Evolutionary conservation across 73 alveolate species (phyloP).

Genomic region (Effrenium voratum): DNA sequence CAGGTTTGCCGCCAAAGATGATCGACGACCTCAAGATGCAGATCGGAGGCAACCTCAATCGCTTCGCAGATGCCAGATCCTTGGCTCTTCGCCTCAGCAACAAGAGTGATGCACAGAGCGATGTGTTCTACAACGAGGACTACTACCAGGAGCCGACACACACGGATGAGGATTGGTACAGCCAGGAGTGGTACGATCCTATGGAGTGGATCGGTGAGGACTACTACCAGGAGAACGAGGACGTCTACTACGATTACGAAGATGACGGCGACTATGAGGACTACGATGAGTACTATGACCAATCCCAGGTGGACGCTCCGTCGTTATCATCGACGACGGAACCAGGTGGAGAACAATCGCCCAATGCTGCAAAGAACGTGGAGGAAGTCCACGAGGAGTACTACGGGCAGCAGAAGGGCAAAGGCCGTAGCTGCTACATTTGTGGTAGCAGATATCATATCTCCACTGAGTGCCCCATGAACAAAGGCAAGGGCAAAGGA

Average conservation of each 20-base stretch:
- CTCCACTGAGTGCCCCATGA: not conserved
- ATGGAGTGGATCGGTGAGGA: not conserved
- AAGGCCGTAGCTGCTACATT: not conserved
- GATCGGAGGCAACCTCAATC: not conserved
- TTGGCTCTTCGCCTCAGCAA: not conserved
- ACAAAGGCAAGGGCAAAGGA: not conserved
- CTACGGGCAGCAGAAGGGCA: not conserved
- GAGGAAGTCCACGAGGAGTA: not conserved
- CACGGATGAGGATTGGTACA: not conserved
- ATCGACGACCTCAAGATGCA: not conserved
- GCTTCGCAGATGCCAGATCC: not conserved
- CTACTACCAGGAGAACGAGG: not conserved
- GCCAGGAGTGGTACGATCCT: not conserved
- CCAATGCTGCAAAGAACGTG: not conserved
- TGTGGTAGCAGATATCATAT: not conserved
- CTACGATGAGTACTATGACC: not conserved
- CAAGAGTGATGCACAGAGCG: not conserved
- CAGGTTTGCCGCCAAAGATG: not conserved
- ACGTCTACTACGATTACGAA: not conserved
- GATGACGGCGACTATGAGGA: not conserved
- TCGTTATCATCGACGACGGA: not conserved
- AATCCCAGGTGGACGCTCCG: not conserved
- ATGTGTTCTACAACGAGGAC: not conserved
- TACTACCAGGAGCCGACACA: not conserved
- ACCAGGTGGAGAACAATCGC: not conserved